Base-by-base conservation (phyloP, 2,329 filamentous ascomycete species). In the Corinectria fuckeliana region DNA sequence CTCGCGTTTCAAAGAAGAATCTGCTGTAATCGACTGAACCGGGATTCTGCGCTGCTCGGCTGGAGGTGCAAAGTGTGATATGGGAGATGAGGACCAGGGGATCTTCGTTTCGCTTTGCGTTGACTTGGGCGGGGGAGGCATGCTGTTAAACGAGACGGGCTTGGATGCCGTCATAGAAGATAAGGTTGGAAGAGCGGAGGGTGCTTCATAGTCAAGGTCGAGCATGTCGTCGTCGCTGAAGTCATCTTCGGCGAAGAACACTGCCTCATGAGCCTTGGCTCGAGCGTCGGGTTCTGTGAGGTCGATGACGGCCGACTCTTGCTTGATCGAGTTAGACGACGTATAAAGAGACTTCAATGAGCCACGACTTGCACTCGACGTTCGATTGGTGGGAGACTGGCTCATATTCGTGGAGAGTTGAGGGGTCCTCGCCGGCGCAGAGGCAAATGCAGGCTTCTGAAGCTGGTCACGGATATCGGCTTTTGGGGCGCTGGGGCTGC, bases 171-270 rank as follows among this genome's bases (percentile, higher is more conserved):
- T 58, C 18, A 34, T 25, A 3, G 67, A 54, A 63, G 68, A 74
- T 5, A 68, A 65, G 67, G 76, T 14, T 7, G 80, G 81, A 3
- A 86, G 80, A 2, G 83, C 79, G 1, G 80, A 75, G 0, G 88
- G 86, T 58, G 86, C 82, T 58, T 91, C 83, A 50, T 88, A 84
- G 62, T 93, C 85, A 18, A 91, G 76, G 61, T 91, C 91, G 21
- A 96, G 80, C 55, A 92, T 85, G 18, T 89, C 84, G 67, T 97
- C 93, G 71, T 94, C 91, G 69, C 92, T 92, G 66, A 96, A 95
- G 71, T 97, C 93, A 67, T 94, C 88, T 62, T 93, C 91, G 60
- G 88, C 85, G 63, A 93, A 91, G 60, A 84, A 85, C 9, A 90
- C 84, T 7, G 66, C 62, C 10, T 72, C 58, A 36, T 72, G 62